These are phyloP conservation scores for Russula dissimulans DNA, from an alignment of 768 basidiomycete species.

Conservation along the genomic window DNA sequence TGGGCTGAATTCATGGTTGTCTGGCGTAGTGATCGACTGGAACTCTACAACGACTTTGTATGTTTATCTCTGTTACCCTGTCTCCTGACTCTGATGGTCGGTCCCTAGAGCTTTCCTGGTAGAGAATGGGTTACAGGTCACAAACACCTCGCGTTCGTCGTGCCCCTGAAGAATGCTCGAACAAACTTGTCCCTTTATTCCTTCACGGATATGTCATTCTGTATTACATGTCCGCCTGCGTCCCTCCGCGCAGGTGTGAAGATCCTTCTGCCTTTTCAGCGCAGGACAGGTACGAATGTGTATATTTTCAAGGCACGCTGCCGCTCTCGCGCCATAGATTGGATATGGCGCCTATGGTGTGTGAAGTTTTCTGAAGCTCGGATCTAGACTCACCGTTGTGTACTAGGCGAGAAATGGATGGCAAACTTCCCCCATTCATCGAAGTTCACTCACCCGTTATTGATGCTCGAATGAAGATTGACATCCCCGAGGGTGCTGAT, in stretches of 20 bases:
- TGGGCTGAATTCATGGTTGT: constrained; percentile 82
- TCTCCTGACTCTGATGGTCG: neutral
- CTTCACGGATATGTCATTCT: constrained; percentile 77
- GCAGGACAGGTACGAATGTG: constrained; percentile 64
- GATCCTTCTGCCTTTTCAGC: constrained; percentile 40
- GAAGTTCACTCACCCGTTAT: constrained; percentile 64
- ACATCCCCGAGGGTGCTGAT: constrained; percentile 37
- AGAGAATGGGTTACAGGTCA: constrained; percentile 61
- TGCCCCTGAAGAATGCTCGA: constrained; percentile 54
- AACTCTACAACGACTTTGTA: constrained; percentile 83
- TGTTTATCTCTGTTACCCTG: constrained; percentile 22
- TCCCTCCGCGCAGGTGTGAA: constrained; percentile 33
- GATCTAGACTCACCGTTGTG: neutral
- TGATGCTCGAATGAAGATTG: constrained; percentile 58
- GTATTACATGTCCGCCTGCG: constrained; percentile 56
- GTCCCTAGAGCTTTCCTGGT: constrained; percentile 46
- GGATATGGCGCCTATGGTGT: constrained; percentile 85
- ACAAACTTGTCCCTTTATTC: constrained; percentile 83
- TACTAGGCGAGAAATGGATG: constrained; percentile 61
- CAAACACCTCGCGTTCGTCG: constrained; percentile 70
- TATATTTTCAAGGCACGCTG: constrained; percentile 81
- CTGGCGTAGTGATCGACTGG: constrained; percentile 69
- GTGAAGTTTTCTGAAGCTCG: neutral
- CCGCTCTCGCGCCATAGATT: constrained; percentile 72
- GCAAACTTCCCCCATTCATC: constrained; percentile 55